These are phyloP conservation scores for Mortierella sp. DNA, from an alignment of 371 early-diverging fungal genomes.

Conservation along the genomic window DNA sequence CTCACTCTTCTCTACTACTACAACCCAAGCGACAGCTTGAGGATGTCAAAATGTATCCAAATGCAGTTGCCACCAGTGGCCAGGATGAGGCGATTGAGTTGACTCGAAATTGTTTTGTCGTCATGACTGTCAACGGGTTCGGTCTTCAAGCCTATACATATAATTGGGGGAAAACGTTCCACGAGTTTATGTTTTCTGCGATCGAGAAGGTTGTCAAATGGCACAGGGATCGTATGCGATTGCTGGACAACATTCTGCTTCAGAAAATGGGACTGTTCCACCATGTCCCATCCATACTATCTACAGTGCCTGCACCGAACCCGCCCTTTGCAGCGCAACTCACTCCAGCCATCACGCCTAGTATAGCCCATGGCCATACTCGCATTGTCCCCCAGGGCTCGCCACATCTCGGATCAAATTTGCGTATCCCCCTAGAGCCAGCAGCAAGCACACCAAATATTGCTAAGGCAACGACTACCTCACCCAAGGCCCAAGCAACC, in stretches of 20 bases:
- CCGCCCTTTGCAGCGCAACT: background rate
- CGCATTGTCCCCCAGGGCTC: constrained; percentile 32
- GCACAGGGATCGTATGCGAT: constrained; percentile 66
- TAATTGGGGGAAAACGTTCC: constrained; percentile 71
- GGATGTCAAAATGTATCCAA: constrained; percentile 57
- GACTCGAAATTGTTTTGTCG: constrained; percentile 68
- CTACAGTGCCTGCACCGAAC: background rate
- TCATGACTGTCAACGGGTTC: constrained; percentile 66
- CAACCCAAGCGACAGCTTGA: constrained; percentile 55
- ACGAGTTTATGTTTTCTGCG: constrained; percentile 68
- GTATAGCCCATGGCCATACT: constrained; percentile 23
- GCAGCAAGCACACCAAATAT: constrained; percentile 17
- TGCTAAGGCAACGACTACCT: constrained; percentile 30
- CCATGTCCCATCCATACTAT: constrained; percentile 60
- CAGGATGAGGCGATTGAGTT: constrained; percentile 44
- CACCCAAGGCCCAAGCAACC: constrained; percentile 30
- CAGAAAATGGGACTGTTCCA: constrained; percentile 81
- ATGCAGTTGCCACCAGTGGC: constrained; percentile 29
- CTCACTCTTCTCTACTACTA: constrained; percentile 50
- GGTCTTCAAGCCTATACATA: constrained; percentile 72
- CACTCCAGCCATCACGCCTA: constrained; percentile 15
- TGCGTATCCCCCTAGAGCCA: constrained; percentile 32
- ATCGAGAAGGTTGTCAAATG: constrained; percentile 59
- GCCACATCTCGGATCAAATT: constrained; percentile 42
- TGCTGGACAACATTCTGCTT: constrained; percentile 69